Evolutionary conservation across 495 filamentous ascomycete genomes (phyloP), one percentile per base, ranked within the genome.

Genomic region (Penicillium waksmanii): DNA sequence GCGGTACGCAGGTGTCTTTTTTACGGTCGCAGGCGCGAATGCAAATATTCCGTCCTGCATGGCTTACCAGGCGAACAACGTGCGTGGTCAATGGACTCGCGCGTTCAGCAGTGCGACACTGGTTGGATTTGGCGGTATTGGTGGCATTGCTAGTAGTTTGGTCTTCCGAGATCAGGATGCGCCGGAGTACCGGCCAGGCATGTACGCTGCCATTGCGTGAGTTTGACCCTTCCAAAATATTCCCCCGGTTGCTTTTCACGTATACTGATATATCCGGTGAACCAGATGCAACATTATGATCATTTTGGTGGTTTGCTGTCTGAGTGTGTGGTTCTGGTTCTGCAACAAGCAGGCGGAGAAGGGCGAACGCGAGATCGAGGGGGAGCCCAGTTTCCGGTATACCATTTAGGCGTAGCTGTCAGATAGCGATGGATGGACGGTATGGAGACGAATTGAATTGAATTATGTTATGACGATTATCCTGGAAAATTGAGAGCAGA

Each of bases 41-140:
- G 77, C 84, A 15, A 88, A 87, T 65, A 80, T 87, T 36, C 86
- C 77, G n/a, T 56, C 73, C 3, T 71, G 73, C 6, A 72, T 89
- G 79, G 79, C 85, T 0, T 88, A 87, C 65, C 86, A 89, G 66
- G 81, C 84, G 8, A 88, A 87, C 67, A 89, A 89, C 58, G 78
- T 88, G 63, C 83, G 83, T 31, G 85, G 85, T 1, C 85, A 89
- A 62, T 88, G 85, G 85, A 87, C 84, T 48, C 80, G 86, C 12
- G 86, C 85, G 0, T 79, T 89, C 25, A 77, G 73, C 49, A 84
- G 81, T 34, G 84, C 85, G 0, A 82, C 79, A 0, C 75, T 86
- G 15, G 82, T 78, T 1, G 80, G 78, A 6, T 70, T 79, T 36
- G 85, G 84, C 11, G 83, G 80, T 18, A 73, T 88, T 51, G 86